Conservation (phyloP, 495 filamentous ascomycete genomes). For the Penicillium mononematosum region DNA sequence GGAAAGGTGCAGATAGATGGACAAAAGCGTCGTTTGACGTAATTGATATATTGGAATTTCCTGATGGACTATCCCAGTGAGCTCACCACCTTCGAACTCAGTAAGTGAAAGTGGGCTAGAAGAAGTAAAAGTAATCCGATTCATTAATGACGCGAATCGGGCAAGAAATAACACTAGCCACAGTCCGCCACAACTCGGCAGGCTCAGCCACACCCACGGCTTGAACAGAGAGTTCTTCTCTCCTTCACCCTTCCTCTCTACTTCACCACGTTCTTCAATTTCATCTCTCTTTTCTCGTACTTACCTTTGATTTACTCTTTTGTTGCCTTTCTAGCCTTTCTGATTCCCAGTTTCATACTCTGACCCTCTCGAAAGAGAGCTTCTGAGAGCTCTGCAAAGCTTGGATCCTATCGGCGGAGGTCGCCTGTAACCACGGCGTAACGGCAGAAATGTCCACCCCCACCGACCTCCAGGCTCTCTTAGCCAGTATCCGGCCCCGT, state of each 20-base stretch:
- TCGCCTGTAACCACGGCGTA: conserved; percentile 34
- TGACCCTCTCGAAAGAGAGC: conserved; percentile 44
- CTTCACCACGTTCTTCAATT: conserved; percentile 27
- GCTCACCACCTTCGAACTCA: background rate
- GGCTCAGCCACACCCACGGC: conserved; percentile 13
- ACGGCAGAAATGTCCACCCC: conserved; percentile 54
- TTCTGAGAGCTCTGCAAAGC: conserved; percentile 26
- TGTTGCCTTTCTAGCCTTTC: conserved; percentile 13
- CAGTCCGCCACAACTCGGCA: conserved; percentile 10
- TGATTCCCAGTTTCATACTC: conserved; percentile 23
- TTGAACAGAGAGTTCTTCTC: conserved; percentile 22
- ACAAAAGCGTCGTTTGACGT: background rate
- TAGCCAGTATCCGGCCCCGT: conserved; percentile 47
- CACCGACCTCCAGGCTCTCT: conserved; percentile 49
- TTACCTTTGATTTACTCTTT: conserved; percentile 10
- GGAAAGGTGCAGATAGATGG: background rate
- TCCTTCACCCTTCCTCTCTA: conserved; percentile 18
- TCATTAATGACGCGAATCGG: conserved; percentile 9
- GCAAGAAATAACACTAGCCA: conserved; percentile 24
- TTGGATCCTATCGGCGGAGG: conserved; percentile 33
- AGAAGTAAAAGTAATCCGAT: background rate
- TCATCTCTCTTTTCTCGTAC: conserved; percentile 15
- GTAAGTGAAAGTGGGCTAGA: background rate
- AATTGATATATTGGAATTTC: background rate
- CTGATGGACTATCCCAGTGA: background rate